A percentile compares a stretch with the other conserved stretches of the same genome.
Evolutionary conservation across 208 protist species (phyloP).

Genomic region (Zelonia costaricensis): DNA sequence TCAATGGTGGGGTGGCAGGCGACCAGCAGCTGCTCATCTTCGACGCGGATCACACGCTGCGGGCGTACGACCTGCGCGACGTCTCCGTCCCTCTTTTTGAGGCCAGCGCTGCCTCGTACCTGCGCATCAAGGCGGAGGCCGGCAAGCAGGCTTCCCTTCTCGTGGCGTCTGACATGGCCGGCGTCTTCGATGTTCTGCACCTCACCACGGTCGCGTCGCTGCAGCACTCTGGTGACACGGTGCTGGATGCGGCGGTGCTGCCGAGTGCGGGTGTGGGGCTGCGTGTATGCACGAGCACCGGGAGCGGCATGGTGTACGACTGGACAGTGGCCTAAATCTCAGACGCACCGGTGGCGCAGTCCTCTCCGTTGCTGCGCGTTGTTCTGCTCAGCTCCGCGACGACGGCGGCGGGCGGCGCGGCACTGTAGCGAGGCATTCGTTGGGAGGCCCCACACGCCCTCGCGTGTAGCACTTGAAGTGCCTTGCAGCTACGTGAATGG

Average conservation of each 20-base stretch:
- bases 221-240: conserved; percentile 32
- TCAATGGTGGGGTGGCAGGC: conserved; percentile 12
- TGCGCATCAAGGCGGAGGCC: conserved; percentile 12
- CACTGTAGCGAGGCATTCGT: no score
- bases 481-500: no score
- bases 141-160: conserved; percentile 26
- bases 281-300: conserved; percentile 32
- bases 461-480: no score
- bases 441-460: no score
- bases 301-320: conserved; percentile 43
- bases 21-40: conserved; percentile 17
- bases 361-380: no score
- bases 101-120: conserved; percentile 8
- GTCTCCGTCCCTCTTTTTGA: conserved; percentile 9
- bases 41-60: conserved; percentile 23
- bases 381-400: no score
- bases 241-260: conserved; percentile 44
- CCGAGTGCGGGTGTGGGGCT: conserved; percentile 1
- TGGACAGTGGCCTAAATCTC: conserved; percentile 26
- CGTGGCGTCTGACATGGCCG: conserved; percentile 30
- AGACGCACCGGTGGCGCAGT: no score
- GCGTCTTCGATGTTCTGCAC: conserved; percentile 31
- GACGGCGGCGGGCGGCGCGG: no score
- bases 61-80: conserved; percentile 22
- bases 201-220: conserved; percentile 26